These are phyloP conservation scores for Oryza brachyantha DNA, from an alignment of 176 grass and related monocot genomes.

Conservation along the genomic window DNA sequence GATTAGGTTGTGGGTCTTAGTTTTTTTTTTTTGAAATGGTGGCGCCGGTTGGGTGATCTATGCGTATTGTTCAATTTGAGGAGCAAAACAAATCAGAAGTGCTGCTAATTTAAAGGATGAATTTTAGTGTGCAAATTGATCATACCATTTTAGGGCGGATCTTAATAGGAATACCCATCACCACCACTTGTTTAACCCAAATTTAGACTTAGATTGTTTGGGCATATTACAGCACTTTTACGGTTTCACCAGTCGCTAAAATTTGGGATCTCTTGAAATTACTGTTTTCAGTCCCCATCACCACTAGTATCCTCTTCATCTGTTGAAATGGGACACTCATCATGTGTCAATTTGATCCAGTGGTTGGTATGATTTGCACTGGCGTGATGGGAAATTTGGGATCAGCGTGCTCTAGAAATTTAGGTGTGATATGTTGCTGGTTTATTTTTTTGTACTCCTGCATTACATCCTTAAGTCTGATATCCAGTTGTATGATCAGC, in stretches of 20 bases:
- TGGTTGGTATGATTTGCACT: background rate
- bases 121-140: background rate
- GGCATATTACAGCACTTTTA: background rate
- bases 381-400: background rate
- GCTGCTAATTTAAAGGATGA: background rate
- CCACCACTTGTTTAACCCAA: background rate
- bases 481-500: background rate
- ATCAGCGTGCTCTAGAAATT: background rate
- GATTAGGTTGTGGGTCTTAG: background rate
- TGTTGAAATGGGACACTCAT: background rate
- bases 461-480: background rate
- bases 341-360: background rate
- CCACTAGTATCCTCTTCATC: background rate
- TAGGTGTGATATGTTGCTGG: background rate
- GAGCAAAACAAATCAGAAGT: background rate
- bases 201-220: background rate
- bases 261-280: background rate
- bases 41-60: background rate
- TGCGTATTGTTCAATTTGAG: background rate
- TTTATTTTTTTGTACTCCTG: background rate
- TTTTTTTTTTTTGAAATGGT: background rate
- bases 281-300: background rate
- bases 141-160: background rate
- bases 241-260: background rate
- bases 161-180: background rate